These are phyloP conservation scores for Antrodiella citrinella DNA, from an alignment of 768 basidiomycete genomes.

Conservation along the genomic window DNA sequence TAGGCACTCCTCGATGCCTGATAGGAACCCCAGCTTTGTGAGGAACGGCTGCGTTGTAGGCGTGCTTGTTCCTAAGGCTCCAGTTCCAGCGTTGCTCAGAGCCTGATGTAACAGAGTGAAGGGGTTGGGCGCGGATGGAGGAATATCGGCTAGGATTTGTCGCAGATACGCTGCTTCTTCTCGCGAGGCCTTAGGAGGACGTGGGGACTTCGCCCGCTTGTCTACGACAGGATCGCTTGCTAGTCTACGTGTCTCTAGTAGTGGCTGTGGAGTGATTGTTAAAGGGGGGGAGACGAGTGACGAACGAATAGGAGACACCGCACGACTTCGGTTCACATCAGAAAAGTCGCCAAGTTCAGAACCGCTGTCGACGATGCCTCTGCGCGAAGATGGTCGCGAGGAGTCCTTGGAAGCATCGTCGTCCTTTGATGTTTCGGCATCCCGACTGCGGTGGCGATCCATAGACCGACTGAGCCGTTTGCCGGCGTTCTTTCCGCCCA, in stretches of 20 bases:
- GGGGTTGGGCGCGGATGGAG: slow-evolving; percentile 34
- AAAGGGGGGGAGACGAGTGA: slow-evolving; percentile 1
- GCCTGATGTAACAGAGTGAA: slow-evolving; percentile 41
- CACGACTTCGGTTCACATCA: neutral
- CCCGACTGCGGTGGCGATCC: slow-evolving; percentile 19
- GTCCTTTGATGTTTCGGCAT: slow-evolving; percentile 1
- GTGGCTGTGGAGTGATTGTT: neutral
- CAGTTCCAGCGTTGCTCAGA: slow-evolving; percentile 9
- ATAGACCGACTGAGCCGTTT: slow-evolving; percentile 22
- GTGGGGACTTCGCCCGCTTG: slow-evolving; percentile 33
- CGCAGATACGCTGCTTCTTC: slow-evolving; percentile 63
- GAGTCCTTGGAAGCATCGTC: slow-evolving; percentile 1
- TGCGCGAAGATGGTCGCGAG: neutral
- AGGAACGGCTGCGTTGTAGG: slow-evolving; percentile 30
- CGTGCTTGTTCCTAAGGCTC: slow-evolving; percentile 20
- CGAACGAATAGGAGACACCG: neutral
- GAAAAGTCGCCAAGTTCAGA: slow-evolving; percentile 4
- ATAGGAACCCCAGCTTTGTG: slow-evolving; percentile 39
- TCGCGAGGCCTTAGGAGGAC: slow-evolving; percentile 43
- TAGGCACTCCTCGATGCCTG: slow-evolving; percentile 71
- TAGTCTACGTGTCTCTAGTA: neutral
- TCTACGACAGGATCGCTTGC: neutral
- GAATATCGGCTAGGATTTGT: slow-evolving; percentile 58
- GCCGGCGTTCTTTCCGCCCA: slow-evolving; percentile 23
- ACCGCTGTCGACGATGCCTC: neutral